A percentile compares a stretch with the other conserved stretches of the same genome.
phyloP scores from a whole-genome alignment of 2,329 filamentous ascomycete genomes.

The Stachybotrys elegans region DNA sequence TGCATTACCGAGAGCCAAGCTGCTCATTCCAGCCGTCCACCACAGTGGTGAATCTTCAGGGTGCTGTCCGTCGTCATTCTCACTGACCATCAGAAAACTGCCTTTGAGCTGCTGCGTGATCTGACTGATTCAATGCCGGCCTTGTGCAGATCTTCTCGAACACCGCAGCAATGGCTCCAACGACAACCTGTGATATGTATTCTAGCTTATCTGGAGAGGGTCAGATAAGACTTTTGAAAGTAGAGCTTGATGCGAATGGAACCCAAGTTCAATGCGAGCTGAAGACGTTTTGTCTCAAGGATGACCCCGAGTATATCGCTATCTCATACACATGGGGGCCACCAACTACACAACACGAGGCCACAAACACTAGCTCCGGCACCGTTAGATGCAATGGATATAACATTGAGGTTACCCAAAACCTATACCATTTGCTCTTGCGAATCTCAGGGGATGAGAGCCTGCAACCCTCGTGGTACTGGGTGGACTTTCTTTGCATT shows the following conservation, averaged over 20 bases:
- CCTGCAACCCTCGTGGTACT: background rate
- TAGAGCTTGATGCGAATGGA: background rate
- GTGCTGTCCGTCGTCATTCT: too few relatives aligned
- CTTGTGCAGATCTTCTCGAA: too few relatives aligned
- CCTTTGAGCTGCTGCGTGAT: too few relatives aligned
- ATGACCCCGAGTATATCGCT: background rate
- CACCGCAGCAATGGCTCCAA: background rate
- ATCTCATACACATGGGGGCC: background rate
- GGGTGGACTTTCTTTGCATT: background rate
- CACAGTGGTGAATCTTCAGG: too few relatives aligned
- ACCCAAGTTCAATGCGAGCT: background rate
- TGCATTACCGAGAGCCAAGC: too few relatives aligned
- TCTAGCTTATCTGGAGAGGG: background rate
- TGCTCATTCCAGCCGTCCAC: too few relatives aligned
- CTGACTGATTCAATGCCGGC: too few relatives aligned
- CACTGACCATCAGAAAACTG: too few relatives aligned
- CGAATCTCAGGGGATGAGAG: background rate
- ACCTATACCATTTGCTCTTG: background rate
- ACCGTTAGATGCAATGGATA: background rate
- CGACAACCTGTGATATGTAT: background rate
- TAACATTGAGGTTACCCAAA: background rate
- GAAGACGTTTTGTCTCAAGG: background rate
- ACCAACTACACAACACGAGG: background rate
- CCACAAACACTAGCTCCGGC: background rate
- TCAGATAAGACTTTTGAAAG: background rate